phyloP scores from a whole-genome alignment of 768 basidiomycete species.

The Floccularia luteovirens region DNA sequence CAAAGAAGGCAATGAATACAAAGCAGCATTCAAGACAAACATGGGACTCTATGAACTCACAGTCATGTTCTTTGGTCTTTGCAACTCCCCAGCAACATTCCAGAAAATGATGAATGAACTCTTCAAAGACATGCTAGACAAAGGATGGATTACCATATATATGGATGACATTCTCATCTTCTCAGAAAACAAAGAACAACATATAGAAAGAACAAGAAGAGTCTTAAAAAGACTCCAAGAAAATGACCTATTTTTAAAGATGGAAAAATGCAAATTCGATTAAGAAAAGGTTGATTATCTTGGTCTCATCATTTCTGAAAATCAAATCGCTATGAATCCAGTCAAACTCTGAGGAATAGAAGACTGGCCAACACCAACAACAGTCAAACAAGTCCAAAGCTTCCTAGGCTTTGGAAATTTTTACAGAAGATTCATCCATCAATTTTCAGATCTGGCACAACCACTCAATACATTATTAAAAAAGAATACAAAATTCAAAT shows the following conservation, averaged over 20 bases:
- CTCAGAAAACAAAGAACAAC: conserved; percentile 12
- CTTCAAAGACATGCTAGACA: conserved; percentile 14
- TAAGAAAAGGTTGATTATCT: conserved; percentile 18
- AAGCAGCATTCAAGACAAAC: conserved; percentile 30
- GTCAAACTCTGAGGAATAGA: conserved; percentile 19
- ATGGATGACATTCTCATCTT: conserved; percentile 35
- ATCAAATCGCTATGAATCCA: conserved; percentile 20
- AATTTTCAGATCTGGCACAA: conserved; percentile 18
- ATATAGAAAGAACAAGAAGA: conserved; percentile 4
- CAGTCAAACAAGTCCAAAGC: conserved; percentile 20
- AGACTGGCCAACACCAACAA: conserved; percentile 20
- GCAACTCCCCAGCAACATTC: conserved; percentile 27
- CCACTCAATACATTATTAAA: conserved; percentile 12
- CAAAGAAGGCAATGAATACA: conserved; percentile 31
- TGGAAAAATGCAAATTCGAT: conserved; percentile 27
- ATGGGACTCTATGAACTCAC: conserved; percentile 28
- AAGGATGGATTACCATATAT: conserved; percentile 25
- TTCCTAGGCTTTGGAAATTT: conserved; percentile 36
- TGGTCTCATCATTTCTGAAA: conserved; percentile 13
- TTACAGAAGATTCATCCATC: conserved; percentile 21
- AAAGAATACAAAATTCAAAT: conserved; percentile 14
- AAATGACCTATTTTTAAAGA: conserved; percentile 24
- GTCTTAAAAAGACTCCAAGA: conserved; percentile 16
- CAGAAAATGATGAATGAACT: conserved; percentile 16
- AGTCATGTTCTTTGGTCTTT: conserved; percentile 30